Percentiles rank a stretch among this genome's conserved stretches.
Conservation (phyloP, 2,329 filamentous ascomycete genomes). For the Hymenoscyphus infarciens region DNA sequence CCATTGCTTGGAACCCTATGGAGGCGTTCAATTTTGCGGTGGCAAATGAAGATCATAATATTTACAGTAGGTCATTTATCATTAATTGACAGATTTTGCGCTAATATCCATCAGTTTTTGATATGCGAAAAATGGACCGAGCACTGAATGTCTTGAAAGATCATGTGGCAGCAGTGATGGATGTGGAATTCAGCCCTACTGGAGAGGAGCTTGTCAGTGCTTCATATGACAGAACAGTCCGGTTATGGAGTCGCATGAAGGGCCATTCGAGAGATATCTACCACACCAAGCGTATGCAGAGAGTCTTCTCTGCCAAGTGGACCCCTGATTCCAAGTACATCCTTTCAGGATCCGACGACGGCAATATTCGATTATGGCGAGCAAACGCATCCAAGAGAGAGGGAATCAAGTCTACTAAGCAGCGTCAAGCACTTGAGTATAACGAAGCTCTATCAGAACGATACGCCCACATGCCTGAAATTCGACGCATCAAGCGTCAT, state of each 20-base stretch:
- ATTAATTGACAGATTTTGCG: neutral
- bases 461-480: slow-evolving; percentile 95
- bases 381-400: slow-evolving; percentile 78
- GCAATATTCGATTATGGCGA: slow-evolving; percentile 87
- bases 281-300: slow-evolving; percentile 97
- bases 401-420: slow-evolving; percentile 79
- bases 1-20: slow-evolving; percentile 91
- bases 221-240: slow-evolving; percentile 82
- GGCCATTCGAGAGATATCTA: slow-evolving; percentile 92
- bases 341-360: slow-evolving; percentile 88
- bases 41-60: slow-evolving; percentile 76
- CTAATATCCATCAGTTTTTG: slow-evolving; percentile 57
- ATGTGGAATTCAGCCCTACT: slow-evolving; percentile 91
- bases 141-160: slow-evolving; percentile 88
- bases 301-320: slow-evolving; percentile 81
- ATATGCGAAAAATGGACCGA: slow-evolving; percentile 86
- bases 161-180: slow-evolving; percentile 89
- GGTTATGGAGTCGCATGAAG: slow-evolving; percentile 75
- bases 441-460: slow-evolving; percentile 78
- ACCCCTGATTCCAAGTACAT: slow-evolving; percentile 88
- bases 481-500: slow-evolving; percentile 84
- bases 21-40: slow-evolving; percentile 93
- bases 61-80: slow-evolving; percentile 22
- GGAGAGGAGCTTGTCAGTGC: slow-evolving; percentile 91
- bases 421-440: slow-evolving; percentile 88